Percentiles rank a stretch among this genome's conserved stretches.
Evolutionary conservation across 441 rosid species (phyloP).

Genomic region (Euphorbia corollata): DNA sequence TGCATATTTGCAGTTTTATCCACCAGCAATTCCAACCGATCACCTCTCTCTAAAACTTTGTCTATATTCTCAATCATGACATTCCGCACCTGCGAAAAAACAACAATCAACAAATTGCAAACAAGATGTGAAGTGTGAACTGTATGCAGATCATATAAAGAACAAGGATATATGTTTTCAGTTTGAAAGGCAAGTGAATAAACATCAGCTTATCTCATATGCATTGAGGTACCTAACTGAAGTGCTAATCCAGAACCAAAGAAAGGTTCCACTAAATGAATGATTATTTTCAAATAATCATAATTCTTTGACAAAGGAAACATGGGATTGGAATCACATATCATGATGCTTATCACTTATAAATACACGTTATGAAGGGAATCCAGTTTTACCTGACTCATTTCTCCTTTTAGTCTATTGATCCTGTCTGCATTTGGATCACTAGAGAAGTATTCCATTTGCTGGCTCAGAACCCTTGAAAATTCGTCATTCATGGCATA

Average conservation of each 20-base stretch:
- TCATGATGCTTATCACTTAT: not conserved
- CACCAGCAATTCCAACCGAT: slow-evolving; percentile 85
- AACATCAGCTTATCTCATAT: not conserved
- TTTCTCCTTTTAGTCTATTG: slow-evolving; percentile 79
- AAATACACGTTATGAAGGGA: slow-evolving; percentile 2
- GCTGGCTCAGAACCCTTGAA: slow-evolving; percentile 82
- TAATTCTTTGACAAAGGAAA: not conserved
- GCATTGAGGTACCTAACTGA: not conserved
- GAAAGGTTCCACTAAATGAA: not conserved
- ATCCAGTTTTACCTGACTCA: slow-evolving; percentile 63
- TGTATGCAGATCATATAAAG: too few species aligned
- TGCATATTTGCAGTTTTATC: slow-evolving; percentile 93
- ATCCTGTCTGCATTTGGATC: slow-evolving; percentile 89
- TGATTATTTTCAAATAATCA: not conserved
- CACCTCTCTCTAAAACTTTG: slow-evolving; percentile 90
- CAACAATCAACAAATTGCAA: too few species aligned
- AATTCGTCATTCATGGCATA: slow-evolving; percentile 92
- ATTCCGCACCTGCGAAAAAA: too few species aligned
- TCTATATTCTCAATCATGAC: slow-evolving; percentile 97
- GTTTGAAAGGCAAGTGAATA: not conserved
- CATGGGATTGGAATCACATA: not conserved
- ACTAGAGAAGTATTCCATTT: slow-evolving; percentile 67
- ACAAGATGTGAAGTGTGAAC: too few species aligned
- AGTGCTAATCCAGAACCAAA: not conserved
- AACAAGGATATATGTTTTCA: not conserved